Base-by-base conservation (phyloP, 164 flowering plant genomes). In the Aristolochia contorta region DNA sequence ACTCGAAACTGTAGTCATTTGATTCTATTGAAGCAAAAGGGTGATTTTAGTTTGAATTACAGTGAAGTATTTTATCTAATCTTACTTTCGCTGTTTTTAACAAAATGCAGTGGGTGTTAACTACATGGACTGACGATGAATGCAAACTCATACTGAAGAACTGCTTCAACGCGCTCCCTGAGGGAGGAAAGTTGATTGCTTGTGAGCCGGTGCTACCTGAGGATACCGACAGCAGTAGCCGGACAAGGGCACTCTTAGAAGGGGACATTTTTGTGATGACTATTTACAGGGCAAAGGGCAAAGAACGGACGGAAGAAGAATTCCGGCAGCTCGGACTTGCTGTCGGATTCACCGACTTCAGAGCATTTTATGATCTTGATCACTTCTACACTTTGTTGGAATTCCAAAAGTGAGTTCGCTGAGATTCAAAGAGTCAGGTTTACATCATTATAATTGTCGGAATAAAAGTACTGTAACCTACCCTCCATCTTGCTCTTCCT, bases 261-360 rank as follows among this genome's bases (percentile, higher is more conserved):
- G 85, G 82, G 6, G 91, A 87, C 74, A 78, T 87, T 21, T 87
- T 87, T 54, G 84, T 82, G 25, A 87, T 87, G 95, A 69, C 91
- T 1, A 75, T 82, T 54, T 87, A 83, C 62, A 71, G 82, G 30
- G 74, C 89, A 6, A 78, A 83, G 65, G 86, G 87, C 16, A 83
- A 78, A 71, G 82, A 82, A 24, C 57, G 91, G 60, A 85, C 87
- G 0, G 91, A 80, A 33, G 76, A 77, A 59, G 84, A 83, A 54
- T 85, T 79, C 67, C 66, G 68, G 57, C 77, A 76, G 67, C 81
- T 87, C 0, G 87, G 87, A 27, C 54, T 55, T 1, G 60, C 79
- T 1, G 76, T 73, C 1, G 95, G 95, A 5, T 87, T 87, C 65
- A 55, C 75, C 16, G 58, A 61, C 25, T 82, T 82, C 64, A 71